These are phyloP conservation scores for Brassica hybrid DNA, from an alignment of 441 rosid genomes.

Conservation along the genomic window DNA sequence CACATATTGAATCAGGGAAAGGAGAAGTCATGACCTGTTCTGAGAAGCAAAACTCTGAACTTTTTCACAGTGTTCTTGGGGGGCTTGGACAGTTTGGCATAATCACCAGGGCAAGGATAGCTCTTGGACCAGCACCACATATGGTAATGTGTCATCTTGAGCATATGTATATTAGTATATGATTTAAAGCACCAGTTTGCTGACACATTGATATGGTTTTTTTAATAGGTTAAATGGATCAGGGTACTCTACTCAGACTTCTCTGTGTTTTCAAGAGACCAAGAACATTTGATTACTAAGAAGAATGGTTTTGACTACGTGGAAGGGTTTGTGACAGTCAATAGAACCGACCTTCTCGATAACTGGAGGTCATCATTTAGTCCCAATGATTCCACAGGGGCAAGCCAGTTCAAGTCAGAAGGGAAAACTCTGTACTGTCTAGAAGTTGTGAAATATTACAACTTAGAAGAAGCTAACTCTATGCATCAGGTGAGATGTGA, in stretches of 20 bases:
- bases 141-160: constrained; percentile 54
- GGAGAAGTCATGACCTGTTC: constrained; percentile 86
- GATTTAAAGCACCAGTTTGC: constrained; percentile 10
- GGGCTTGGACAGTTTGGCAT: constrained; percentile 97
- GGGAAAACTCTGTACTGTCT: constrained; percentile 85
- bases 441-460: constrained; percentile 83
- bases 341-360: constrained; percentile 73
- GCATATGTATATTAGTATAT: constrained; percentile 6
- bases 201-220: constrained; percentile 36
- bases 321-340: constrained; percentile 86
- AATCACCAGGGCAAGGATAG: constrained; percentile 79
- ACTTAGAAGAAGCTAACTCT: constrained; percentile 47
- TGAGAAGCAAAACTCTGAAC: constrained; percentile 68
- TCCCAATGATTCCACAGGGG: constrained; percentile 69
- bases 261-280: constrained; percentile 77
- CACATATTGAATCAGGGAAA: constrained; percentile 67
- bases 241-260: constrained; percentile 83
- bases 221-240: constrained; percentile 86
- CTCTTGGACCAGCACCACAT: constrained; percentile 66
- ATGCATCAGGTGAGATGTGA: constrained; percentile 52
- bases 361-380: constrained; percentile 87
- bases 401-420: constrained; percentile 75
- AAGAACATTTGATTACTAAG: constrained; percentile 73
- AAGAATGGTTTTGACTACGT: constrained; percentile 72
- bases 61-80: constrained; percentile 81